These are phyloP conservation scores for Mollisia scopiformis DNA, from an alignment of 2,329 filamentous ascomycete genomes.

Conservation along the genomic window DNA sequence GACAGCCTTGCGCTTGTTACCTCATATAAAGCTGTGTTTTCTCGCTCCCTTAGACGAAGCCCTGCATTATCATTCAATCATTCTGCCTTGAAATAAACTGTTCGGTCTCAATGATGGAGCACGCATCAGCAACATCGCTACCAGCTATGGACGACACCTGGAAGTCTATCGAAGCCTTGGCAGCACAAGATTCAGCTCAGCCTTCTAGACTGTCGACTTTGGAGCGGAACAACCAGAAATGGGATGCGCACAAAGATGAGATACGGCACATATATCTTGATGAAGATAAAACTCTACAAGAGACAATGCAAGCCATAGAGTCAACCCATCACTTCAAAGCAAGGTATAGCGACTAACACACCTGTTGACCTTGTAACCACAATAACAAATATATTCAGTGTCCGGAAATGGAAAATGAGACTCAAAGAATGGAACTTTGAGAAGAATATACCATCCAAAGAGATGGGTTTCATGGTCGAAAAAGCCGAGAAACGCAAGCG, in stretches of 20 bases:
- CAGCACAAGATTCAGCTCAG: background rate
- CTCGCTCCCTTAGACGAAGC: background rate
- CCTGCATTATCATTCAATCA: background rate
- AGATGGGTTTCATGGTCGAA: slow-evolving; percentile 3
- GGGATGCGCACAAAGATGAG: background rate
- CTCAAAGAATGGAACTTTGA: slow-evolving; percentile 1
- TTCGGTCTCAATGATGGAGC: background rate
- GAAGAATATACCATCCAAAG: background rate
- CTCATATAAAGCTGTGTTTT: background rate
- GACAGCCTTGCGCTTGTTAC: background rate
- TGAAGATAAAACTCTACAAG: background rate
- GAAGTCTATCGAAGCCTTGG: background rate
- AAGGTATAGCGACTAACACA: background rate
- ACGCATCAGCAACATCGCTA: background rate
- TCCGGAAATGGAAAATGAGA: slow-evolving; percentile 3
- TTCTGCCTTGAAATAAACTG: background rate
- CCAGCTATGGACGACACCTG: background rate
- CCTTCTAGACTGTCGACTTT: background rate
- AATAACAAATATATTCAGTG: slow-evolving; percentile 1
- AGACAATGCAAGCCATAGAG: background rate
- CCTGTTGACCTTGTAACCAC: background rate
- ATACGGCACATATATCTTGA: background rate
- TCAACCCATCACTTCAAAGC: slow-evolving; percentile 1
- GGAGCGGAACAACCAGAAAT: background rate
- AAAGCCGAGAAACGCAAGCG: background rate